Evolutionary conservation across 352 stramenopile species (phyloP).

Genomic region (Globisporangium barbulae): DNA sequence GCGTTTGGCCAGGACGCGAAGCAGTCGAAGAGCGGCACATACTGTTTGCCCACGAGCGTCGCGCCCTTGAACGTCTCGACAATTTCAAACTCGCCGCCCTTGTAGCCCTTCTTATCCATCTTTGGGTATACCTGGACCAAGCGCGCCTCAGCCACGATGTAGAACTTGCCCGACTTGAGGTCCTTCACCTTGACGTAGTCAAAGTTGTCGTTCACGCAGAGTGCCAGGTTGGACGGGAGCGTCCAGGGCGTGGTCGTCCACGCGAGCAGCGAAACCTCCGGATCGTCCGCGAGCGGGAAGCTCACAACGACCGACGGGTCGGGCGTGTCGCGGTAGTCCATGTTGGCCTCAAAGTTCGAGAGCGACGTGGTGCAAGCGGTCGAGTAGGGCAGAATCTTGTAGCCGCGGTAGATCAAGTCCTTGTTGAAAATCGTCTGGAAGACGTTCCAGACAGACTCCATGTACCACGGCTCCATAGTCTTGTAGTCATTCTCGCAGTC

Average conservation of each 20-base stretch:
- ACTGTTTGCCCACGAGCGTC: slow-evolving; percentile 94
- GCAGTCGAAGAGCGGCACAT: slow-evolving; percentile 96
- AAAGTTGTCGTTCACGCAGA: slow-evolving; percentile 97
- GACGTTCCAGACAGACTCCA: slow-evolving; percentile 99
- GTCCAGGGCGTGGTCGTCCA: slow-evolving; percentile 99
- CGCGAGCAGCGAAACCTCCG: slow-evolving; percentile 87
- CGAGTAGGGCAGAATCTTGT: slow-evolving; percentile 99
- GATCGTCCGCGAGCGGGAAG: slow-evolving; percentile 92
- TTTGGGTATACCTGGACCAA: slow-evolving; percentile 96
- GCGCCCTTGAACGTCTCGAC: slow-evolving; percentile 90
- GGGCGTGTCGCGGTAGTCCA: slow-evolving; percentile 99
- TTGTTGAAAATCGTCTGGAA: slow-evolving; percentile 99
- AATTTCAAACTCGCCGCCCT: slow-evolving; percentile 93
- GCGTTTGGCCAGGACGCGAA: slow-evolving; percentile 90
- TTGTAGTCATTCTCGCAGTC: slow-evolving; percentile 99
- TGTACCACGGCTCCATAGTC: slow-evolving; percentile 99
- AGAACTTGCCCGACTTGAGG: slow-evolving; percentile 86
- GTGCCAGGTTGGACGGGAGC: slow-evolving; percentile 96
- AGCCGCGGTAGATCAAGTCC: slow-evolving; percentile 98
- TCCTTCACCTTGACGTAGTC: slow-evolving; percentile 98
- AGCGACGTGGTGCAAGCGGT: slow-evolving; percentile 97
- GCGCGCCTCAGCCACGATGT: slow-evolving; percentile 92
- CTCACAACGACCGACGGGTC: slow-evolving; percentile 97
- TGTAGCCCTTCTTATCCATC: slow-evolving; percentile 97
- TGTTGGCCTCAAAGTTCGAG: slow-evolving; percentile 99